Evolutionary conservation across 768 basidiomycete genomes (phyloP), one percentile per base, ranked within the genome.

Genomic region (Psilocybe azurescens): DNA sequence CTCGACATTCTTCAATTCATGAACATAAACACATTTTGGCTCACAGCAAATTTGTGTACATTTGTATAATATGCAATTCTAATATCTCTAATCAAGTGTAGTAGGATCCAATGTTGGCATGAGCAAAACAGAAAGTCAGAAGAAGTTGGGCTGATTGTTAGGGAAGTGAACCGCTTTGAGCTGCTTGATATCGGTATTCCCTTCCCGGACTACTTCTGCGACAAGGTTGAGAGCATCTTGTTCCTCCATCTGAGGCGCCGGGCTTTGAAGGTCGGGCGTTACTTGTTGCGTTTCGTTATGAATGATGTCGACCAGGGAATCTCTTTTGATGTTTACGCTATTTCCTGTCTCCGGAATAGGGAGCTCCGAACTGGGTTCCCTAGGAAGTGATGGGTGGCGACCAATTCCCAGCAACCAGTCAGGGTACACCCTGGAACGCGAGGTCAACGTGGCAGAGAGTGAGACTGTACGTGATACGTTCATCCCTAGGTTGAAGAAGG

Each of bases 401-500:
- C 61, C 67, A 29, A 67, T 44, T 11, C 66, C 64, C 47, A 69
- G 59, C 5, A 84, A 60, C 85, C 85, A 86, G 39, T 86, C 85
- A 8, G 82, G 82, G 39, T 65, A 65, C 10, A 62, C 39, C 55
- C 69, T 74, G 14, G 73, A 70, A 38, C 72, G 69, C 9, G 75
- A 75, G 1, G 80, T 82, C 69, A 79, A 75, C 1, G 84, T 83
- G 11, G 69, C 69, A 7, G 81, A 76, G 11, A 86, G 62, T 8
- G 83, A 83, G 3, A 81, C 67, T 0, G 83, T 85, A 10, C 79
- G 79, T 11, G 82, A 79, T 51, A 78, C 76, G 24, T 81, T 81
- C 52, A 79, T 78, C 10, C 87, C 81, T 18, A 85, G 68, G 44
- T 79, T 84, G 74, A 90, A 89, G 73, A 86, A 86, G 2, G 88